Percentiles rank a stretch among this genome's conserved stretches.
These are phyloP conservation scores for Ceratocystis eucalypticola DNA, from an alignment of 2,329 filamentous ascomycete genomes.

Conservation along the genomic window DNA sequence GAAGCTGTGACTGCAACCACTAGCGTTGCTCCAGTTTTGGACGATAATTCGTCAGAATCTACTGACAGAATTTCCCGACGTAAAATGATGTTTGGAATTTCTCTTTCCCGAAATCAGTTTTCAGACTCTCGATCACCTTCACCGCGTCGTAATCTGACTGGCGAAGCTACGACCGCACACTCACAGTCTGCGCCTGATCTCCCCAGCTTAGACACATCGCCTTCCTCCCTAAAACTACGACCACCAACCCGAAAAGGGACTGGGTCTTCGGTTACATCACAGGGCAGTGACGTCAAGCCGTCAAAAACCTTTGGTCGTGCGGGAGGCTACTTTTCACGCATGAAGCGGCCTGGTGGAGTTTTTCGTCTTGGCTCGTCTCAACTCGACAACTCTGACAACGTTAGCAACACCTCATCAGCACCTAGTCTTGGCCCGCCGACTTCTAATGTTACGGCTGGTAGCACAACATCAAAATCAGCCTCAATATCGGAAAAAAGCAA, in stretches of 20 bases:
- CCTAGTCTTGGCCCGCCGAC: constrained; percentile 31
- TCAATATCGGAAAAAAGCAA: constrained; percentile 29
- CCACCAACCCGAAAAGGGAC: constrained; percentile 12
- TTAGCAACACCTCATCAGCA: constrained; percentile 34
- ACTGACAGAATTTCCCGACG: constrained; percentile 14
- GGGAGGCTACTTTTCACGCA: constrained; percentile 37
- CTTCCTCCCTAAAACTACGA: constrained; percentile 11
- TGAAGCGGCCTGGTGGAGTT: constrained; percentile 33
- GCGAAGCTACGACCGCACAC: constrained; percentile 12
- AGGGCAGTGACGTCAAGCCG: constrained; percentile 20
- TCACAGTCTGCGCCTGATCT: constrained; percentile 19
- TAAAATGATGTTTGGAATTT: constrained; percentile 19
- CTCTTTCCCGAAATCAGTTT: constrained; percentile 15
- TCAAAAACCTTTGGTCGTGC: constrained; percentile 33
- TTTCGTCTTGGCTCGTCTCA: constrained; percentile 30
- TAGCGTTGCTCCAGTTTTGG: constrained; percentile 9
- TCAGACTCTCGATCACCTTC: constrained; percentile 19
- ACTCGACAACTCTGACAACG: constrained; percentile 30
- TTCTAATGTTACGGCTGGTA: constrained; percentile 27
- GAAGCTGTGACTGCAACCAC: not conserved
- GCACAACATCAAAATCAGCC: constrained; percentile 29
- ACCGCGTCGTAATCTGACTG: constrained; percentile 13
- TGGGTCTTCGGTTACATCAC: constrained; percentile 1
- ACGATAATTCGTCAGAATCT: constrained; percentile 11
- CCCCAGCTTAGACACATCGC: constrained; percentile 14